Evolutionary conservation across 768 basidiomycete species (phyloP), one percentile per base, ranked within the genome.

Genomic region (Amanita rimosa): DNA sequence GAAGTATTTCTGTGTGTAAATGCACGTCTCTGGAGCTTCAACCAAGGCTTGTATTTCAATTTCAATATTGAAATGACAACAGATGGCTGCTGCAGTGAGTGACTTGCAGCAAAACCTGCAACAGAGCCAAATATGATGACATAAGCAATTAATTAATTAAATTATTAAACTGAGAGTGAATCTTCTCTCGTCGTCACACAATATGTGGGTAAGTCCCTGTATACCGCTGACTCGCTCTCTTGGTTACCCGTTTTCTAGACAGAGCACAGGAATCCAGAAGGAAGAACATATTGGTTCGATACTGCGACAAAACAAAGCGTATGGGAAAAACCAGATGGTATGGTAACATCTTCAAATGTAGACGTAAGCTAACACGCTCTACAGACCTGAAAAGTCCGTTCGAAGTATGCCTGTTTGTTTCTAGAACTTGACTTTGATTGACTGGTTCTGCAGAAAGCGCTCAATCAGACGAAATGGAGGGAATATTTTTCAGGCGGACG

Each of bases 231-330:
- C 26, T 10, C 63, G 62, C 64, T 63, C 48, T 58, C 66, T 57
- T 62, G 8, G 33, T 37, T 34, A 34, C 14, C 16, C 26, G 40
- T n/a, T 17, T 38, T 43, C 17, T 54, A 94, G 92, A 92, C 89
- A 2, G 93, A 95, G 61, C 90, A 96, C 67, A 82, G 87, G 29
- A 95, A 94, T 66, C 83, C 89, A 1, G 95, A 96, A 60, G 93
- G 93, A n/a, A 74, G 92, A n/a, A 91, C 89, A 0, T 98, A 98
- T 60, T 98, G 94, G 94, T 93, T 92, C 67, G 93, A 96, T 61
- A 81, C 89, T 0, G 75, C 72, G 8, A 88, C 85, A 3, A 81
- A 84, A 58, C 87, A 90, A 57, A 95, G 92, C 60, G 91, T 94
- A 46, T 98, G 94, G 95, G 94, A 97, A 67, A 99, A 98, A 62